Base-by-base conservation (phyloP, 1,284 basidiomycete genomes). In the Boletus mariae region DNA sequence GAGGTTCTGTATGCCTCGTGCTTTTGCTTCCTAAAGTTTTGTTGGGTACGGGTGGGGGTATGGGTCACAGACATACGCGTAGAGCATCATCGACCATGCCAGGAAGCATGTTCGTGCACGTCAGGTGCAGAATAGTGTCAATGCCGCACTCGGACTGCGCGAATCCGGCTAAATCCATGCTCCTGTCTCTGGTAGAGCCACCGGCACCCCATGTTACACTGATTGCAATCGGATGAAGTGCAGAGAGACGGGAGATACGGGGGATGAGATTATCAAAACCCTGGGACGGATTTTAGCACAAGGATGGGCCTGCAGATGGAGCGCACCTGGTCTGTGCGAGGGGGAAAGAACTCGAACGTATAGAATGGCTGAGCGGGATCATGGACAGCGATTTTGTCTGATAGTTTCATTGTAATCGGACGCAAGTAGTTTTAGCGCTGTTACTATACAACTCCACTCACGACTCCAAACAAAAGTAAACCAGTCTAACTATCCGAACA, bases 151-250 rank as follows among this genome's bases (percentile, higher is more conserved):
- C 85, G 8, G 75, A 71, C 68, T 91, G 82, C 51, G 84, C 81
- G 61, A 90, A 67, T 52, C 82, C 77, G 0, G 91, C 92, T 3
- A 99, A 81, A 62, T 96, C 94, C 47, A 99, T 76, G 64, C 86
- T 93, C 46, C 90, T 81, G 32, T 94, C 90, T 57, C 85, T 91
- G 0, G 97, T 99, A 7, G 87, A 85, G 0, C 97, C 95, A n/a
- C 95, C 94, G 0, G 95, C 94, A 47, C 95, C 95, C 95, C 95
- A 98, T 62, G 95, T 98, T 35, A 98, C 81, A 62, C 88, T 93
- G 60, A 95, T 80, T 31, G 88, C 91, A 11, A 93, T 73, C 11
- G 93, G 93, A 17, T 83, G 75, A 29, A 92, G 73, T 5, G 75
- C 66, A 32, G 84, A 75, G 47, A 97, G 75, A 49, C 93, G 82